These are phyloP conservation scores for Xylaria sp. DNA, from an alignment of 2,329 filamentous ascomycete species.

Conservation along the genomic window DNA sequence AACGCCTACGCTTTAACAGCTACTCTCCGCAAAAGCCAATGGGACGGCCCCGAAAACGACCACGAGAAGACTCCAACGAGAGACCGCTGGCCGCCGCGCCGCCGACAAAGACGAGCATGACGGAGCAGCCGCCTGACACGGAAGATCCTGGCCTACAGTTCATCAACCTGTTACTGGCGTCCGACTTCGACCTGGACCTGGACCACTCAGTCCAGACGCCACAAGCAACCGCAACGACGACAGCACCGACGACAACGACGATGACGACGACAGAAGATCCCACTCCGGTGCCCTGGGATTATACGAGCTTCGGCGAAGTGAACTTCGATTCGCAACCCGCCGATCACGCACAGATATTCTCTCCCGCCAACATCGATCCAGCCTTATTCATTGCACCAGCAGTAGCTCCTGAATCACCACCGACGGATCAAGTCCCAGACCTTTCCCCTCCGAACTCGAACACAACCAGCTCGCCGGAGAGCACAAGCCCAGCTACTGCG, in stretches of 20 bases:
- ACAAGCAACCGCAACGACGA: not conserved
- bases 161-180: slow-evolving; percentile 43
- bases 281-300: slow-evolving; percentile 15
- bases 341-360: slow-evolving; percentile 40
- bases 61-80: slow-evolving; percentile 47
- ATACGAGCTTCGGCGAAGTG: slow-evolving; percentile 39
- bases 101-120: slow-evolving; percentile 45
- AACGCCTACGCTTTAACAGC: slow-evolving; percentile 14
- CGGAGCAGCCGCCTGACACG: slow-evolving; percentile 44
- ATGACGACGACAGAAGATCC: slow-evolving; percentile 17
- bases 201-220: slow-evolving; percentile 6
- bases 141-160: slow-evolving; percentile 47
- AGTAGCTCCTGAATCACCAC: slow-evolving; percentile 26
- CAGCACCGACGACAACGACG: not conserved
- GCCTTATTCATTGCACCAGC: slow-evolving; percentile 42
- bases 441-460: slow-evolving; percentile 45
- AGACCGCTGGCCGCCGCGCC: slow-evolving; percentile 22
- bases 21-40: slow-evolving; percentile 75
- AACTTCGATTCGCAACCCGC: slow-evolving; percentile 43
- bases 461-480: slow-evolving; percentile 43
- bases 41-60: slow-evolving; percentile 72
- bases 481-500: slow-evolving; percentile 24
- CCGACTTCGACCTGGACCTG: slow-evolving; percentile 35
- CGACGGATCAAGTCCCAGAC: slow-evolving; percentile 42
- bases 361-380: slow-evolving; percentile 46